These are phyloP conservation scores for Penicillium fuscoglaucum DNA, from an alignment of 2,329 filamentous ascomycete genomes.

Conservation along the genomic window DNA sequence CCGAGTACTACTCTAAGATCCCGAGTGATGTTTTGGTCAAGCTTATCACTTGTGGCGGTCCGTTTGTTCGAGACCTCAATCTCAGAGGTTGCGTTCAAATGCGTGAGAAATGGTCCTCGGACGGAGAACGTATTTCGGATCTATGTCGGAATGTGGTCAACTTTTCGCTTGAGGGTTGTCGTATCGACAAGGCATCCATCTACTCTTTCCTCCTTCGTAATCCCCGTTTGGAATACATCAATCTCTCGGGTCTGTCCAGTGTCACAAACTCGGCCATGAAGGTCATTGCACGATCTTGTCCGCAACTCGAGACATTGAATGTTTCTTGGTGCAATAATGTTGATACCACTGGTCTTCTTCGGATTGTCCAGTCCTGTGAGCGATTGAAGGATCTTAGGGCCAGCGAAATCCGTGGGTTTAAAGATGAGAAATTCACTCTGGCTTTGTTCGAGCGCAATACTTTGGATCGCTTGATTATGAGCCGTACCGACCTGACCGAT, in stretches of 20 bases:
- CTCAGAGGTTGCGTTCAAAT: slow-evolving; percentile 88
- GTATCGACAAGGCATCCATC: slow-evolving; percentile 75
- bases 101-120: slow-evolving; percentile 73
- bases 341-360: slow-evolving; percentile 71
- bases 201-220: slow-evolving; percentile 80
- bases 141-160: slow-evolving; percentile 84
- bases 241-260: slow-evolving; percentile 76
- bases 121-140: slow-evolving; percentile 68
- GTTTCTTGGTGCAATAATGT: slow-evolving; percentile 92
- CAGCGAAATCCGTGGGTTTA: slow-evolving; percentile 77
- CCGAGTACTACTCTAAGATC: slow-evolving; percentile 84
- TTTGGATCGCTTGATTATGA: slow-evolving; percentile 78
- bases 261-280: slow-evolving; percentile 80
- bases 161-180: slow-evolving; percentile 84
- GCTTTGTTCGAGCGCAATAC: slow-evolving; percentile 77
- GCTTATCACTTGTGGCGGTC: slow-evolving; percentile 80
- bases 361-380: slow-evolving; percentile 70
- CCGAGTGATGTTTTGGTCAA: slow-evolving; percentile 78
- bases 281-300: slow-evolving; percentile 78
- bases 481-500: slow-evolving; percentile 75
- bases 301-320: slow-evolving; percentile 78
- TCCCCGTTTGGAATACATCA: slow-evolving; percentile 74
- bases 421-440: slow-evolving; percentile 69
- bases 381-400: slow-evolving; percentile 77
- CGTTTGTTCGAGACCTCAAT: slow-evolving; percentile 88